Percentiles rank a stretch among this genome's conserved stretches.
These are phyloP conservation scores for Candida jianshihensis DNA, from an alignment of 805 yeast species.

Conservation along the genomic window DNA sequence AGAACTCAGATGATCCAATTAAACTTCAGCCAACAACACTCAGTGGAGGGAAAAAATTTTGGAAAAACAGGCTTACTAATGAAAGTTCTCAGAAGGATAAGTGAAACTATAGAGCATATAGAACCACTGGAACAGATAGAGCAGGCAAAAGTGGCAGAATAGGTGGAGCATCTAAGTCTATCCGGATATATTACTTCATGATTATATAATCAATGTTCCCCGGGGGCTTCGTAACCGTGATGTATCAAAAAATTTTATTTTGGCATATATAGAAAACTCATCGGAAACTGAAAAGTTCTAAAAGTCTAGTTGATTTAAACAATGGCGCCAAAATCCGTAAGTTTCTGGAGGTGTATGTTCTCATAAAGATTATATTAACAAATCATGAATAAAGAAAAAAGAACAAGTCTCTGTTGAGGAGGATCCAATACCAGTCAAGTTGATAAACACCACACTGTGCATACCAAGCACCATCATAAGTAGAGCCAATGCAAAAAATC, in stretches of 20 bases:
- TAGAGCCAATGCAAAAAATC: slow-evolving; percentile 46
- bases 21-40: slow-evolving; percentile 22
- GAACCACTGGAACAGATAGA: not conserved
- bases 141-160: not conserved
- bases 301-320: not conserved
- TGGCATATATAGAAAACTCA: not conserved
- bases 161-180: too few relatives aligned
- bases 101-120: slow-evolving; percentile 6
- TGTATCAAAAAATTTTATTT: slow-evolving; percentile 1
- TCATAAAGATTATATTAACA: not conserved
- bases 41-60: slow-evolving; percentile 16
- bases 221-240: not conserved
- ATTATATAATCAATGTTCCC: not conserved
- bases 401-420: slow-evolving; percentile 1
- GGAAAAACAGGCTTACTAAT: slow-evolving; percentile 20
- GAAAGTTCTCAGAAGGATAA: too few relatives aligned
- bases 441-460: slow-evolving; percentile 50
- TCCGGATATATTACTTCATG: too few relatives aligned
- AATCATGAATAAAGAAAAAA: slow-evolving; percentile 5
- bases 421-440: slow-evolving; percentile 3
- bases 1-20: slow-evolving; percentile 16
- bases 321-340: not conserved
- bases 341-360: not conserved
- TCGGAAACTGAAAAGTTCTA: not conserved
- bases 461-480: slow-evolving; percentile 65